Evolutionary conservation across 139 green algal genomes (phyloP), one percentile per base, ranked within the genome.

Genomic region (Chlamydomonas schloesseri): DNA sequence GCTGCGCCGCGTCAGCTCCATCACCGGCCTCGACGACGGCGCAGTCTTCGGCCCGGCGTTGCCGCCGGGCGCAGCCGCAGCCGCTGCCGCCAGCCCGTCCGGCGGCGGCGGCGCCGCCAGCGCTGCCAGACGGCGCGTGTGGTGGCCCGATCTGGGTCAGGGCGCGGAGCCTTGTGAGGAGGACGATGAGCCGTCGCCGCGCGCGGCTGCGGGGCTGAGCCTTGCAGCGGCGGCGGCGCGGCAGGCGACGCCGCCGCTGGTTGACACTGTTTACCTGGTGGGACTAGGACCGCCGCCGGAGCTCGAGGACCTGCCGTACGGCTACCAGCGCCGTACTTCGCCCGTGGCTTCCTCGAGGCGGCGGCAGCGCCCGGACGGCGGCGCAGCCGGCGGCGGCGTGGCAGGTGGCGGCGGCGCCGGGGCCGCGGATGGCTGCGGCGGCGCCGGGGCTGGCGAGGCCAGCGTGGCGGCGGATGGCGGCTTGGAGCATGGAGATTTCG

Each of bases 141-240:
- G 84, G 84, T 89, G 84, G 84, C 73, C 84, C 4, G 84, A 89
- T 42, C 68, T 81, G 69, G 76, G 26, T 26, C 28, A 62, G 26
- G 24, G 72, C 69, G 11, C 8, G 34, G 34, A 73, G 69, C 17
- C 29, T 3, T 20, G 28, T 3, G 64, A 33, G 28, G 64, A 33
- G 5, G 64, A 36, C 18, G 64, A 70, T 4, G 28, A 70, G 26
- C 23, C 26, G 26, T 50, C 42, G 42, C 42, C 42, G 8, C 42
- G 5, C 6, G 42, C 42, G 42, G 42, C 42, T 5, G 42, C 42
- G 64, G 13, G 15, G n/a, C n/a, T n/a, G n/a, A n/a, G n/a, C 13
- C 64, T 24, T 36, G 21, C 20, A 55, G 73, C n/a, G 73, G 20
- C 42, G 42, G 46, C 15, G 68, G 29, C 31, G 68, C 18, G 31